Base-by-base conservation (phyloP, 2,329 filamentous ascomycete species). In the Cladophialophora psammophila region DNA sequence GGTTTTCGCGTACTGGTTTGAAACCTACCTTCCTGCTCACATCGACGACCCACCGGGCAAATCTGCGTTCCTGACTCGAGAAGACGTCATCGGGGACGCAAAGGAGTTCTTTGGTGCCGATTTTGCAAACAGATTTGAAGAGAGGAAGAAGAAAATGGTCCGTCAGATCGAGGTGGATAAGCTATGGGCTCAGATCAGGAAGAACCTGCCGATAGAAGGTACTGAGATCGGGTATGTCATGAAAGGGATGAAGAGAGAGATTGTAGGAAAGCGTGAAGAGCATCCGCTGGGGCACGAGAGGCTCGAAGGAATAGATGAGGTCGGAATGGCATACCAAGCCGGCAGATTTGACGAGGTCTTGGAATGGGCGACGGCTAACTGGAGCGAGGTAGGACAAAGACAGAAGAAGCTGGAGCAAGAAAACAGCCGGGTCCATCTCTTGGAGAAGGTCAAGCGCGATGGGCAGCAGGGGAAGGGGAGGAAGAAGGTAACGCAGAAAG, bases 1-100 rank as follows among this genome's bases (percentile, higher is more conserved):
- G 12, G 9, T 72, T 6, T 75, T 66, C 52, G 26, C n/a, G 66
- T 73, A 69, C 64, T 75, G 66, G 73, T 71, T 60, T 65, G 65
- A 60, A 60, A 56, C 48, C 13, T 75, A 66, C 60, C 70, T 71
- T 10, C 71, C 71, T 3, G 50, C 59, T 5, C 67, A 71, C 52
- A 20, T 36, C 18, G 53, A 66, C 32, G 65, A 69, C 32, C 5
- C 12, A 20, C 54, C 64, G 4, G 65, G 68, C 26, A 54, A 32
- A 13, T 42, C 35, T n/a, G 66, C 65, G 10, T 36, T 65, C 36
- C 38, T 69, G 45, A 64, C 66, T 5, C 45, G 71, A 13, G 60
- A 69, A n/a, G 63, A 72, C 42, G 65, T 71, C 7, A 18, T 64
- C 12, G 58, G 69, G 6, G 68, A 69, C 9, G 66, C 68, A 20